Conservation (phyloP, 805 yeast genomes). For the Lipomyces spencermartinsiae region DNA sequence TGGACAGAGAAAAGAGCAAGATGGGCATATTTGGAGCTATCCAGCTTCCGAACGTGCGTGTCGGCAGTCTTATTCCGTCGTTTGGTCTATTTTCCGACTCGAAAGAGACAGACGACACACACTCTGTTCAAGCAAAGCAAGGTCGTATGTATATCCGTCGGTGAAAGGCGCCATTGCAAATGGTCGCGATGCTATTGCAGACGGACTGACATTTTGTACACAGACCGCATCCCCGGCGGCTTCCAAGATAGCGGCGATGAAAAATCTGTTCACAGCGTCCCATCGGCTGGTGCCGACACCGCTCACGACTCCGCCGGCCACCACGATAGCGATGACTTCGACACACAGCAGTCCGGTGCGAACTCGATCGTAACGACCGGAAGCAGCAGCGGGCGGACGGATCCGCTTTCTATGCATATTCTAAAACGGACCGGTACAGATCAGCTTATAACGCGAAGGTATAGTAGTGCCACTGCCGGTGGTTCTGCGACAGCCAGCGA, state of each 20-base stretch:
- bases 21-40: background rate
- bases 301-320: background rate
- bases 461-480: background rate
- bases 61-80: slow-evolving; percentile 2
- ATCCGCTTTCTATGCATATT: slow-evolving; percentile 32
- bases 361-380: background rate
- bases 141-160: background rate
- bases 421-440: slow-evolving; percentile 33
- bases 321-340: background rate
- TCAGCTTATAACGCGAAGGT: slow-evolving; percentile 8
- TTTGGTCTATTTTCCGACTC: background rate
- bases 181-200: background rate
- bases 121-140: background rate
- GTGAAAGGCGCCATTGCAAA: background rate
- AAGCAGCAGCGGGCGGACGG: slow-evolving; percentile 18
- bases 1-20: background rate
- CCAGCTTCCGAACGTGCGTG: slow-evolving; percentile 5
- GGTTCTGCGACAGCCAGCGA: background rate
- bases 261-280: background rate
- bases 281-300: background rate
- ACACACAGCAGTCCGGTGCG: background rate
- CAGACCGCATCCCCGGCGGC: slow-evolving; percentile 14
- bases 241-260: slow-evolving; percentile 10
- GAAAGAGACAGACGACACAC: background rate
- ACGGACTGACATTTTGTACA: background rate